Conservation (phyloP, 2,329 filamentous ascomycete species). For the Penicillium sp. region DNA sequence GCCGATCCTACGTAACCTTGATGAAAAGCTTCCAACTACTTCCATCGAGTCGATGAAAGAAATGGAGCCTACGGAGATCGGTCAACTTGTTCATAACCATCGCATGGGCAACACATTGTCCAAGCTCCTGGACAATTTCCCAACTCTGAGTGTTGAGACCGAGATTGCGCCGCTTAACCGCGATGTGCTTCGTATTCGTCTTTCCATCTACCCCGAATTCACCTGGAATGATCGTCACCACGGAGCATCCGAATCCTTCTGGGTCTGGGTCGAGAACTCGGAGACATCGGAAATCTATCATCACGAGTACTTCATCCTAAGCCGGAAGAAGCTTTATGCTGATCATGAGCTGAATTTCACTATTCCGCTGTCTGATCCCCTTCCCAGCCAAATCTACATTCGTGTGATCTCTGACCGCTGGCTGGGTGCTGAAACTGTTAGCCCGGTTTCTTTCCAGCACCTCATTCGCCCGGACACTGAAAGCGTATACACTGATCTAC, state of each 20-base stretch:
- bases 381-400: constrained; percentile 95
- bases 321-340: constrained; percentile 82
- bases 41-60: constrained; percentile 84
- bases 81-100: constrained; percentile 84
- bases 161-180: constrained; percentile 95
- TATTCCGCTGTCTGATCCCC: constrained; percentile 86
- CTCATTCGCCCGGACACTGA: constrained; percentile 96
- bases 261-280: constrained; percentile 98
- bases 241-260: constrained; percentile 92
- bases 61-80: constrained; percentile 90
- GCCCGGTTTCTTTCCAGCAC: constrained; percentile 94
- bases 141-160: constrained; percentile 82
- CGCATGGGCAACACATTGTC: constrained; percentile 79
- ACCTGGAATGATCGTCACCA: constrained; percentile 92
- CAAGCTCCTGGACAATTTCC: constrained; percentile 84
- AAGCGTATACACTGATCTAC: constrained; percentile 90
- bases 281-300: constrained; percentile 98
- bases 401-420: constrained; percentile 91
- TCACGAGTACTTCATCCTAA: constrained; percentile 94
- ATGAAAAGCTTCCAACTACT: constrained; percentile 69
- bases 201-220: constrained; percentile 86
- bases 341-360: constrained; percentile 98
- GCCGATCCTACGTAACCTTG: constrained; percentile 77
- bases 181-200: constrained; percentile 86
- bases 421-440: constrained; percentile 94